Evolutionary conservation across 495 filamentous ascomycete species (phyloP), one percentile per base, ranked within the genome.

Genomic region (Staphylotrichum tortipilum): DNA sequence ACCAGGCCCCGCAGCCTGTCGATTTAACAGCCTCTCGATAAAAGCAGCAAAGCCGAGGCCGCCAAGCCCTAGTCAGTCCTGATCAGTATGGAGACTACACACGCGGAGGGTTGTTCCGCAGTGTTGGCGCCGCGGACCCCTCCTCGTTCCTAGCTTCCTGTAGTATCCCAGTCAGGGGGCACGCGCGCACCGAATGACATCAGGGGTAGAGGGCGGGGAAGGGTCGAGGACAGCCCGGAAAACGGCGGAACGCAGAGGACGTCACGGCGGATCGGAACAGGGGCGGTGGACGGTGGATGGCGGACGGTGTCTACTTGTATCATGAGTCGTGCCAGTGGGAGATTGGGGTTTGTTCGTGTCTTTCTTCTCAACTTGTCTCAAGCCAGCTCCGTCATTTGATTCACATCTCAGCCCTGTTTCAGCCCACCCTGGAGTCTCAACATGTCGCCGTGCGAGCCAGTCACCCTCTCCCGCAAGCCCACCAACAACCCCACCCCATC

Each of bases 371-470:
- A 10, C 3, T 2, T 8, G 26, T 28, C 7, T 17, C 17, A 3
- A 11, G 14, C 4, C 24, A 28, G 9, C 39, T 17, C 10, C n/a
- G n/a, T 35, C 14, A 35, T 1, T 35, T 35, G 2, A n/a, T 12
- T n/a, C 1, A 35, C 33, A 35, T 35, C 33, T 1, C n/a, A n/a
- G n/a, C n/a, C n/a, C n/a, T n/a, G n/a, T n/a, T n/a, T n/a, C n/a
- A n/a, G n/a, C n/a, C n/a, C n/a, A n/a, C n/a, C n/a, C n/a, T n/a
- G n/a, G n/a, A n/a, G n/a, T n/a, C n/a, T n/a, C n/a, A n/a, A n/a
- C 15, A 62, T 62, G 59, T 60, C 57, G 2, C 51, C 59, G 1
- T 53, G 9, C 35, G 59, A 60, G 36, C 43, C 22, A 15, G 22
- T 34, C 7, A 29, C 35, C 18, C 43, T 40, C 0, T 7, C 26